Evolutionary conservation across 257 asterid species (phyloP).

Genomic region (Fraxinus quadrangulata): DNA sequence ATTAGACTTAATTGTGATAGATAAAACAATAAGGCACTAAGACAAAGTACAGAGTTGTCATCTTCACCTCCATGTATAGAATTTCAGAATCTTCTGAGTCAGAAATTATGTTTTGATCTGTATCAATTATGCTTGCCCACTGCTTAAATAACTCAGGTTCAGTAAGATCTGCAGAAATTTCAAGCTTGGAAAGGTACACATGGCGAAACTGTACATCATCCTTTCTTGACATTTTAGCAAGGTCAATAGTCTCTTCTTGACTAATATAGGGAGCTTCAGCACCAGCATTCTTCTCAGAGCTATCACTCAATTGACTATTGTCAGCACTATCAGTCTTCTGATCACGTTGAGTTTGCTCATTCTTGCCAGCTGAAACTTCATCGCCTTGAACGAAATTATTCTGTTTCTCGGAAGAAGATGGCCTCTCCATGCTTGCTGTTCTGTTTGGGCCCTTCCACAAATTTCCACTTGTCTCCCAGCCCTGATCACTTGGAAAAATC

Average conservation of each 20-base stretch:
- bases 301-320: slow-evolving; percentile 39
- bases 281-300: slow-evolving; percentile 38
- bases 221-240: slow-evolving; percentile 40
- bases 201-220: slow-evolving; percentile 43
- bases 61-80: slow-evolving; percentile 65
- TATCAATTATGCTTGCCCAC: slow-evolving; percentile 50
- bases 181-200: slow-evolving; percentile 77
- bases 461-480: slow-evolving; percentile 65
- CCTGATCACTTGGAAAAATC: slow-evolving; percentile 43
- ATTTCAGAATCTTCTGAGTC: slow-evolving; percentile 48
- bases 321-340: slow-evolving; percentile 51
- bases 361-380: slow-evolving; percentile 43
- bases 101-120: slow-evolving; percentile 41
- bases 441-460: slow-evolving; percentile 71
- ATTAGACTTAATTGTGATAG: not conserved
- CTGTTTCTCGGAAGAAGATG: slow-evolving; percentile 57
- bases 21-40: not conserved
- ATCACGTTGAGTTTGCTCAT: slow-evolving; percentile 49
- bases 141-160: slow-evolving; percentile 65
- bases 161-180: slow-evolving; percentile 80
- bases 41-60: slow-evolving; percentile 7
- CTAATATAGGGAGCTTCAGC: slow-evolving; percentile 38
- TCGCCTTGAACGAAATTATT: slow-evolving; percentile 40
- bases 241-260: slow-evolving; percentile 34
- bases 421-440: slow-evolving; percentile 56